Base-by-base conservation (phyloP, 306 rosid species). In the Rosa rugosa region DNA sequence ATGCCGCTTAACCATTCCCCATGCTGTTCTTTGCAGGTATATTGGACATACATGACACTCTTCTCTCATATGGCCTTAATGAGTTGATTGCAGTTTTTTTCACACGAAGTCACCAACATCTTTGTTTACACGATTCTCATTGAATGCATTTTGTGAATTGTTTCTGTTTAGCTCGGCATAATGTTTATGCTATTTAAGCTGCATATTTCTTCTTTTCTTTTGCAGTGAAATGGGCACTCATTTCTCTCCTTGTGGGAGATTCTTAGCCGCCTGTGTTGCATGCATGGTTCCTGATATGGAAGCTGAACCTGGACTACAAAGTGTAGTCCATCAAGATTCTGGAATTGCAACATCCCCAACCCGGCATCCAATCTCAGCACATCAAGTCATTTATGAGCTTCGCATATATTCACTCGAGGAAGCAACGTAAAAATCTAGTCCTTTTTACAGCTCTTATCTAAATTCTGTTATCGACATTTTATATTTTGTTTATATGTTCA, bases 161-260 rank as follows among this genome's bases (percentile, higher is more conserved):
- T 85, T 88, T 67, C n/a, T 83, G 77, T 74, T 57, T 69, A 51
- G 71, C 68, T 50, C 36, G 20, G 42, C 31, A 71, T 40, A 50
- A 41, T 75, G 72, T 59, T 44, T 49, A 70, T 20, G 45, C 56
- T 42, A 62, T 60, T 49, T 64, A 56, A 63, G 49, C 36, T 80
- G 71, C 72, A 56, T 41, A 46, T 77, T 59, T 44, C 62, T 76
- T 84, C 36, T 63, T 71, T 44, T 42, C 27, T 73, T 62, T 85
- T 91, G 91, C 97, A 95, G 99, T 79, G 99, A 95, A 89, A 95
- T 95, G 99, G 99, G 99, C 81, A 91, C 97, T 78, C 99, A 93
- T 81, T 95, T 95, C 87, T 95, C 99, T 65, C 99, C 99, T 14
- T 95, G 97, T 60, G 99, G 99, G 81, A 91, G 93, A 88, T 95